phyloP scores from a whole-genome alignment of 495 filamentous ascomycete genomes.

The Penicillium bialowiezense region DNA sequence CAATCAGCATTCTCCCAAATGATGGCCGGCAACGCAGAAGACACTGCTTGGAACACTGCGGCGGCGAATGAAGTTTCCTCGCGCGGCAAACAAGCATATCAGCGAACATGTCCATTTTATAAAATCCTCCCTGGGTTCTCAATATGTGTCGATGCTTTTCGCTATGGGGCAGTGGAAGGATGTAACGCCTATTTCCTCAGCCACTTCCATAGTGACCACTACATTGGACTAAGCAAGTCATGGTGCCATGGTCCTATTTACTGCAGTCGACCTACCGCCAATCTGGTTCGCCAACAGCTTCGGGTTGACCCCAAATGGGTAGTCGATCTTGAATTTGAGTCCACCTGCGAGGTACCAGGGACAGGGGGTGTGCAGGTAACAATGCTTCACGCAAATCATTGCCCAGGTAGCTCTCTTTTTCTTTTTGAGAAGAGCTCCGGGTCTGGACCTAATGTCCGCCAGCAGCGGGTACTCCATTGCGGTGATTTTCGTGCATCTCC shows the following conservation, averaged over 20 bases:
- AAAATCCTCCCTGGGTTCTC: conserved; percentile 91
- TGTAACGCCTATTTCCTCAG: conserved; percentile 96
- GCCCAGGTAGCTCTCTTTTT: conserved; percentile 90
- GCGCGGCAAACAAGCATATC: conserved; percentile 83
- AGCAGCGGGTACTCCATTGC: conserved; percentile 85
- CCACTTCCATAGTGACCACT: conserved; percentile 98
- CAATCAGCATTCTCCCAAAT: conserved; percentile 82
- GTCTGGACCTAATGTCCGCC: conserved; percentile 52
- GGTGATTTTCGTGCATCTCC: conserved; percentile 92
- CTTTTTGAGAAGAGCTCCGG: conserved; percentile 79
- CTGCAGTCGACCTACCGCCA: conserved; percentile 87
- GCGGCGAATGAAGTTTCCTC: conserved; percentile 74
- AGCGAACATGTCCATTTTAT: conserved; percentile 94
- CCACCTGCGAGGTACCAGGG: conserved; percentile 71
- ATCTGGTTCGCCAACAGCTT: conserved; percentile 82
- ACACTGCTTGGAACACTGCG: conserved; percentile 83
- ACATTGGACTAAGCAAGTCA: conserved; percentile 80
- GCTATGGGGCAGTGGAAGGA: conserved; percentile 88
- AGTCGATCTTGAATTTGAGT: conserved; percentile 81
- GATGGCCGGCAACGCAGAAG: conserved; percentile 88
- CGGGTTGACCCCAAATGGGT: conserved; percentile 84
- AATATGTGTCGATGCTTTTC: conserved; percentile 94
- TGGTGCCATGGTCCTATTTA: conserved; percentile 97
- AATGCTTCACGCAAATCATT: conserved; percentile 97
- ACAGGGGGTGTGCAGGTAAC: conserved; percentile 82